phyloP scores from a whole-genome alignment of 2,329 filamentous ascomycete genomes.

The Talaromyces islandicus region DNA sequence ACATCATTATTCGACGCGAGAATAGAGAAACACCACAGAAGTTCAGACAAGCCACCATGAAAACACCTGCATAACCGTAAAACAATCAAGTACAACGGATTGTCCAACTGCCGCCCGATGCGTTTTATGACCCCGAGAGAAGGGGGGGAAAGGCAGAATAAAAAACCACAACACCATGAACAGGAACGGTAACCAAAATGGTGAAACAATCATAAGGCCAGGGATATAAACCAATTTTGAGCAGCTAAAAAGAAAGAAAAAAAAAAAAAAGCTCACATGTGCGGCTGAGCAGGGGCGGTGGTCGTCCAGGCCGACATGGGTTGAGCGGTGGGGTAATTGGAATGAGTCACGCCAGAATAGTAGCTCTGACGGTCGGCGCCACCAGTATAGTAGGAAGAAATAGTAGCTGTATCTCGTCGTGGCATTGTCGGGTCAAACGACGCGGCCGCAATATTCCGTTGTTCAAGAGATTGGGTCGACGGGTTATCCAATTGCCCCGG shows the following conservation, averaged over 20 bases:
- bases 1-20: not conserved
- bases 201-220: not conserved
- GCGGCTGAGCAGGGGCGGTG: conserved; percentile 31
- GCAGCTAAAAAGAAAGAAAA: not conserved
- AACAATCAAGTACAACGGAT: not conserved
- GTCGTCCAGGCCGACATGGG: conserved; percentile 32
- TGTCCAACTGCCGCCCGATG: not conserved
- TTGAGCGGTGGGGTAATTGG: conserved; percentile 26
- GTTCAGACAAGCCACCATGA: not conserved
- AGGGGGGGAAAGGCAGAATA: not conserved
- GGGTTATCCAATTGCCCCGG: conserved; percentile 26
- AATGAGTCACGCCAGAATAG: conserved; percentile 26
- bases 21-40: not conserved
- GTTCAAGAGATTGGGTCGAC: conserved; percentile 24
- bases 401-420: conserved; percentile 31
- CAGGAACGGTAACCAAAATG: not conserved
- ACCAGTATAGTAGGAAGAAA: conserved; percentile 29
- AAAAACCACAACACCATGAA: not conserved
- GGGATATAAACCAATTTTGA: not conserved
- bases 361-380: conserved; percentile 27
- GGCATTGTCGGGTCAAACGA: conserved; percentile 27
- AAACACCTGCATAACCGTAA: not conserved
- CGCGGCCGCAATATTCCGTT: conserved; percentile 21
- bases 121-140: not conserved
- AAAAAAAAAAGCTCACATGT: conserved; percentile 22